Evolutionary conservation across 2,329 filamentous ascomycete species (phyloP).

Genomic region (Nigrospora oryzae): DNA sequence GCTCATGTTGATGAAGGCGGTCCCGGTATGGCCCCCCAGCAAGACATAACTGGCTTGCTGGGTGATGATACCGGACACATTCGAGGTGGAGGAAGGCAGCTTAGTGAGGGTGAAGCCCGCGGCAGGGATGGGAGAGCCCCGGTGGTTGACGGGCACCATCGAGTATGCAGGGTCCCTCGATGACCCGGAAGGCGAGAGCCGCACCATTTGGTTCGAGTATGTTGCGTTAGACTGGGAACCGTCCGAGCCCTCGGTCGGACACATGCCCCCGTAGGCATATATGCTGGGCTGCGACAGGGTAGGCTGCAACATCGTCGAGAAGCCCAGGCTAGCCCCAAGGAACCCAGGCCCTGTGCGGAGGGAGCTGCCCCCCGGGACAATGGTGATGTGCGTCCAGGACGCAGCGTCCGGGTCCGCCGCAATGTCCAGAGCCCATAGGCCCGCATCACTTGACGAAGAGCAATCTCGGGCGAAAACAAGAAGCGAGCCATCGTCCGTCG

Average conservation of each 20-base stretch:
- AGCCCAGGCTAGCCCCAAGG: constrained; percentile 53
- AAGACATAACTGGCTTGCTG: constrained; percentile 74
- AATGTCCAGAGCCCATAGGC: constrained; percentile 61
- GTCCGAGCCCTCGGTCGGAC: constrained; percentile 44
- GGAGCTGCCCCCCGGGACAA: constrained; percentile 11
- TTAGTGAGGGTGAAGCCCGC: constrained; percentile 81
- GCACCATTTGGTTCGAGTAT: constrained; percentile 76
- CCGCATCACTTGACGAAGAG: constrained; percentile 36
- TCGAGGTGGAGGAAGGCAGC: constrained; percentile 61
- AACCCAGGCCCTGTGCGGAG: constrained; percentile 35
- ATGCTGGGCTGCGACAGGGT: constrained; percentile 44
- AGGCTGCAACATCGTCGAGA: constrained; percentile 52
- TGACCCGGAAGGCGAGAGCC: constrained; percentile 40
- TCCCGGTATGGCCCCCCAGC: constrained; percentile 74
- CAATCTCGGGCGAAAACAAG: constrained; percentile 71
- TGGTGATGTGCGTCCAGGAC: constrained; percentile 30
- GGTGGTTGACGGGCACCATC: constrained; percentile 27
- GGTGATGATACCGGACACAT: constrained; percentile 54
- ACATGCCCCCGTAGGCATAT: constrained; percentile 90
- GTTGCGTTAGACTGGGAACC: constrained; percentile 60
- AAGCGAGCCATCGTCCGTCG: constrained; percentile 61
- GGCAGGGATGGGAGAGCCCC: constrained; percentile 66
- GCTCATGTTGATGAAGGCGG: constrained; percentile 90
- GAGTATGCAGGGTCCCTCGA: constrained; percentile 22
- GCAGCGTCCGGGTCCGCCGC: constrained; percentile 26